Percentiles rank a stretch among this genome's conserved stretches.
Evolutionary conservation across 371 early-diverging fungal species (phyloP).

Genomic region (Capillidium heterosporum): DNA sequence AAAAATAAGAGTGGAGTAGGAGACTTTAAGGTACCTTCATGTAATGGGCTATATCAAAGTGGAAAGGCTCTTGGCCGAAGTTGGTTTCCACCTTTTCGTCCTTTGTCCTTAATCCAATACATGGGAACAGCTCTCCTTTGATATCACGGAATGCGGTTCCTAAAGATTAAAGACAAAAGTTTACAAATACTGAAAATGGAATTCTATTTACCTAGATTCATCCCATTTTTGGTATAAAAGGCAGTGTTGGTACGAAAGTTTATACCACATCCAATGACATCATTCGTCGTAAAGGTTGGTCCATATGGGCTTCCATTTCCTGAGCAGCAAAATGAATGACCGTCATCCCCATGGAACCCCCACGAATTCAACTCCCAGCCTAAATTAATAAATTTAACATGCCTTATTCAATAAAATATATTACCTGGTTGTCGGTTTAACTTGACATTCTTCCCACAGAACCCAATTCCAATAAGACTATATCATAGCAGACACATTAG

Average conservation of each 20-base stretch:
- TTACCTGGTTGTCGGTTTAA: conserved; percentile 62
- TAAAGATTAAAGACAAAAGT: conserved; percentile 6
- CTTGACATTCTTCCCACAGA: conserved; percentile 30
- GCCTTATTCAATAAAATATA: neutral
- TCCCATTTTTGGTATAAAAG: conserved; percentile 88
- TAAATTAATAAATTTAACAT: conserved; percentile 7
- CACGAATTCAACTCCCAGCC: conserved; percentile 67
- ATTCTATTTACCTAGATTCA: conserved; percentile 35
- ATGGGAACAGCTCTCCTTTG: conserved; percentile 47
- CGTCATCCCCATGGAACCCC: conserved; percentile 91
- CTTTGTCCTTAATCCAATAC: conserved; percentile 75
- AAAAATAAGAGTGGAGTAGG: neutral
- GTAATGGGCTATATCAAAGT: conserved; percentile 69
- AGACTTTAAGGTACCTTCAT: conserved; percentile 23
- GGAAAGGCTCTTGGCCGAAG: conserved; percentile 73
- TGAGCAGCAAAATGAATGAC: conserved; percentile 45
- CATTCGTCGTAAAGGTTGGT: conserved; percentile 77
- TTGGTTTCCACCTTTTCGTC: conserved; percentile 75
- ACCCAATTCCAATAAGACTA: conserved; percentile 76
- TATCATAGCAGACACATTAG: neutral
- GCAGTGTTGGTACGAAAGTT: conserved; percentile 56
- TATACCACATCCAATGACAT: conserved; percentile 79
- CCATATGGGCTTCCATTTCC: conserved; percentile 74
- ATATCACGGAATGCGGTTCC: conserved; percentile 30
- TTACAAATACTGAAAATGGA: neutral